Base-by-base conservation (phyloP, 2,329 filamentous ascomycete genomes). In the Peltaster fructicola region DNA sequence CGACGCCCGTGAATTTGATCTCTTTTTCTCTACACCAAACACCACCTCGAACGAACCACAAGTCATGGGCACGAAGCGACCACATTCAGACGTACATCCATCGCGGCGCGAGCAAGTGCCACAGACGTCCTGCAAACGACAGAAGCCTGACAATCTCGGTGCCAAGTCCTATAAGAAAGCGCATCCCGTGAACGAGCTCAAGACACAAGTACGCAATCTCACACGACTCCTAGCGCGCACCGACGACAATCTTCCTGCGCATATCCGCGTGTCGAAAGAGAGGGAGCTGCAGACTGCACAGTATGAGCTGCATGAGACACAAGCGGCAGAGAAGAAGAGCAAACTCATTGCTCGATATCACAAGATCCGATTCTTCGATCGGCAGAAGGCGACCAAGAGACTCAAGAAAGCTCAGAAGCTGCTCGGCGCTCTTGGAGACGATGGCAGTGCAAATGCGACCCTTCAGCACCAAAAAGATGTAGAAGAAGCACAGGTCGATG, bases 321-420 rank as follows among this genome's bases (percentile, higher is more conserved):
- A 65, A 30, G 59, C 62, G 30, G 68, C 70, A 39, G 72, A 69
- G 52, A 62, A 61, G 43, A 63, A 68, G 36, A 63, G 62, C 38
- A 61, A 68, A 30, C 79, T 84, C 66, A 81, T 84, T 33, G 60
- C 60, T 24, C 76, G 73, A 48, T 88, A 82, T 40, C 78, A 85
- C 47, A 84, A 80, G 66, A 68, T 85, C 24, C 61, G 79, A 14
- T 88, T 88, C 47, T 85, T 85, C 50, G 79, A 78, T 77, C 65
- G 74, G 23, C 73, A 79, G 51, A 82, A 80, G 50, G 75, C 75
- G 14, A 63, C 62, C 24, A 61, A 75, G 30, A 57, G 70, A 20
- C 56, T 69, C 25, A 82, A 75, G 48, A 66, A 72, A 41, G 54
- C 77, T 25, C 56, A 59, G 39, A 68, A 66, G 40, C 63, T 63